A percentile compares a stretch with the other conserved stretches of the same genome.
phyloP scores from a whole-genome alignment of 2,329 filamentous ascomycete genomes.

The Didymella pinodella region DNA sequence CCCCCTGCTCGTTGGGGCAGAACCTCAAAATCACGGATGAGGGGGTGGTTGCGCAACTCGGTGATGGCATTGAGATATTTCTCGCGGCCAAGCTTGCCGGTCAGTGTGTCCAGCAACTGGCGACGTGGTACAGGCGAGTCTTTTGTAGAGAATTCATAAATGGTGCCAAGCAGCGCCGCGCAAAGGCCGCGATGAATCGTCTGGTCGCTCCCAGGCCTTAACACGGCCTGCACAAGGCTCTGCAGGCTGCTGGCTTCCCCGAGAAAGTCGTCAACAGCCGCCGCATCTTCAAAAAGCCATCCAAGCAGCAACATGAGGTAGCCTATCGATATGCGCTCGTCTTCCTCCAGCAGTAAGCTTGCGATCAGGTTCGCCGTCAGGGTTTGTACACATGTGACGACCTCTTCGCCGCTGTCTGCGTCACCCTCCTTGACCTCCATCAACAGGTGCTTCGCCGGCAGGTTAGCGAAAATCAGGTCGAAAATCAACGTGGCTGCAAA shows the following conservation, averaged over 20 bases:
- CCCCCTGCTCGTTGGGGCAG: slow-evolving; percentile 68
- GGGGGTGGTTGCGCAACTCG: slow-evolving; percentile 76
- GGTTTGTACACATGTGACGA: slow-evolving; percentile 91
- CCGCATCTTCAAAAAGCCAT: slow-evolving; percentile 92
- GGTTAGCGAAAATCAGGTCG: slow-evolving; percentile 82
- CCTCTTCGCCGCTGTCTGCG: slow-evolving; percentile 87
- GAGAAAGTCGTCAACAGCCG: slow-evolving; percentile 91
- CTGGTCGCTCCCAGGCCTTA: slow-evolving; percentile 60
- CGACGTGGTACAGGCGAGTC: slow-evolving; percentile 88
- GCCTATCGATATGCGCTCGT: slow-evolving; percentile 80
- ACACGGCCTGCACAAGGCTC: slow-evolving; percentile 77
- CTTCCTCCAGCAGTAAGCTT: slow-evolving; percentile 76
- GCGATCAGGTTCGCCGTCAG: slow-evolving; percentile 86
- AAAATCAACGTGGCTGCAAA: slow-evolving; percentile 88
- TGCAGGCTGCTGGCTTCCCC: slow-evolving; percentile 93
- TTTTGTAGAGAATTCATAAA: slow-evolving; percentile 97
- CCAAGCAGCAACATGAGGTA: slow-evolving; percentile 89
- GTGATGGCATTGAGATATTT: slow-evolving; percentile 84
- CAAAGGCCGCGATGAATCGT: slow-evolving; percentile 81
- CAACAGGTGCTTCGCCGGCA: slow-evolving; percentile 78
- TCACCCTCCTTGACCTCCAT: slow-evolving; percentile 90
- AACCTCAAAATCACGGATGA: slow-evolving; percentile 90
- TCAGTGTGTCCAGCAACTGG: slow-evolving; percentile 80
- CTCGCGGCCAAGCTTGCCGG: slow-evolving; percentile 80
- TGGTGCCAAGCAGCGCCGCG: slow-evolving; percentile 82